Evolutionary conservation across 495 filamentous ascomycete genomes (phyloP), one percentile per base, ranked within the genome.

Genomic region (Penicillium ochrochloron): DNA sequence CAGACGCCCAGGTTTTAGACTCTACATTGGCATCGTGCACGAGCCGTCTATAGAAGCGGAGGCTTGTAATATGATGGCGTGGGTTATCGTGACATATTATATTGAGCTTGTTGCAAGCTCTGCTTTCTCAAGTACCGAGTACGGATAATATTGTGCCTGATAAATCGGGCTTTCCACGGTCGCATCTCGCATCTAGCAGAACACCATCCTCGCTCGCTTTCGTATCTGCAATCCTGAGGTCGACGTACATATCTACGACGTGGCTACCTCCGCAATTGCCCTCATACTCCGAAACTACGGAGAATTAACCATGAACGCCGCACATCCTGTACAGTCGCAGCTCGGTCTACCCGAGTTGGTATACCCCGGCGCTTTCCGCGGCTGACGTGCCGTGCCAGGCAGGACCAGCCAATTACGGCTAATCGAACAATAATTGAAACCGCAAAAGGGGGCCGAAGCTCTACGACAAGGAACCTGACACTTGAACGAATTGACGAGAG

Each of bases 321-420:
- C 31, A 35, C 55, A 9, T 57, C 15, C 35, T 52, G 23, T 4
- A 27, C 1, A 27, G 25, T 27, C 1, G 31, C 7, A 33, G 37
- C 33, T 48, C 41, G 41, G 29, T 33, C 55, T 50, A 59, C 41
- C 58, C 57, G 60, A 46, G 59, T 42, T 12, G 56, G 60, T 21
- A 50, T 42, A 12, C 42, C 65, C 60, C 63, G 66, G 68, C 68
- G 70, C 70, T 66, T 73, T 69, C 66, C 68, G 70, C 70, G 70
- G 66, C 41, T 62, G 65, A 39, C 58, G 34, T 62, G 31, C 59
- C 41, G 42, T 59, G n/a, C 39, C 55, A 41, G 55, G 27, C 51
- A 4, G 31, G 51, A 31, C 51, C 11, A 63, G 34, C 64, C 64
- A 66, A 66, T 66, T 52, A 48, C 50, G 25, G 29, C 25, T 61